Conservation (phyloP, 129 eudicot genomes). For the Chrysanthemum makinoi region DNA sequence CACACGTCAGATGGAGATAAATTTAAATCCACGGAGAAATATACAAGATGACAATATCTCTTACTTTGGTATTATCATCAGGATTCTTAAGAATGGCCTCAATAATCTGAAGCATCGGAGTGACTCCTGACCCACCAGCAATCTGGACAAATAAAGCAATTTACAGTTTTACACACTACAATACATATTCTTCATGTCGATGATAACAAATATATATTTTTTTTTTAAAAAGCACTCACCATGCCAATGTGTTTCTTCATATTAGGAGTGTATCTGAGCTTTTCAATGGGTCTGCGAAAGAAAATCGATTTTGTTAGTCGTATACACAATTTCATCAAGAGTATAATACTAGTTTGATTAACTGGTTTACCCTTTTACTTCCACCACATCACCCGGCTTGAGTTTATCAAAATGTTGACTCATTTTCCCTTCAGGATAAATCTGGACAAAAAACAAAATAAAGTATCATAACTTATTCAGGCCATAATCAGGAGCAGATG, state of each 20-base stretch:
- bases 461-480: background rate
- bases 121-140: slow-evolving; percentile 96
- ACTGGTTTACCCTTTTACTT: slow-evolving; percentile 87
- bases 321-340: slow-evolving; percentile 5
- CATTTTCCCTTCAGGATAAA: slow-evolving; percentile 98
- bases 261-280: slow-evolving; percentile 84
- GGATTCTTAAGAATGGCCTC: slow-evolving; percentile 92
- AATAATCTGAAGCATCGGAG: slow-evolving; percentile 97
- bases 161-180: background rate
- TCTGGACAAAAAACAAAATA: slow-evolving; percentile 36
- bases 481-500: slow-evolving; percentile 7
- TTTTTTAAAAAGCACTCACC: slow-evolving; percentile 40
- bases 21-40: background rate
- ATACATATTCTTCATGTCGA: too few relatives aligned
- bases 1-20: background rate
- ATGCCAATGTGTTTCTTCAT: slow-evolving; percentile 99
- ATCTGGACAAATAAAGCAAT: slow-evolving; percentile 44
- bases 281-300: slow-evolving; percentile 85
- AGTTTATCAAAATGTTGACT: slow-evolving; percentile 96
- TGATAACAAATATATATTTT: too few relatives aligned
- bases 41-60: slow-evolving; percentile 7
- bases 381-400: slow-evolving; percentile 92
- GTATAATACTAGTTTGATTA: slow-evolving; percentile 6
- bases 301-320: slow-evolving; percentile 18
- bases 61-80: slow-evolving; percentile 90